Evolutionary conservation across 2,329 filamentous ascomycete species (phyloP), one percentile per base, ranked within the genome.

Genomic region (Penicillium griseofulvum): DNA sequence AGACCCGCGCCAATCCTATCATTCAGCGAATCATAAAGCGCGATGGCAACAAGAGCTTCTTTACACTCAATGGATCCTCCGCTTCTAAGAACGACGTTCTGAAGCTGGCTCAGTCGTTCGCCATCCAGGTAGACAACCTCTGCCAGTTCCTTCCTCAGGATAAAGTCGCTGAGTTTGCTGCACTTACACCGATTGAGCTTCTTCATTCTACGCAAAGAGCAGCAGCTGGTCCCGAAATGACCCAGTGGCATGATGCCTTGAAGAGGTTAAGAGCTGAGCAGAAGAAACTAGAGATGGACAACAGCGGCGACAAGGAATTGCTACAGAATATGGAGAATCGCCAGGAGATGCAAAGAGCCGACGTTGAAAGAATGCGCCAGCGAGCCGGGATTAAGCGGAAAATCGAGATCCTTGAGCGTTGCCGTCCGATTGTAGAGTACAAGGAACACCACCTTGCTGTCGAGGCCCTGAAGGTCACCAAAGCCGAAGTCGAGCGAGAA

Each of bases 81-180:
- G 80, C 80, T 10, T 72, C 72, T 1, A 83, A 86, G 59, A 88
- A 87, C 65, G 80, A 80, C 4, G 81, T 97, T 7, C 80, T 88
- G 64, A 75, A 80, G 10, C 76, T 96, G 46, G 88, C 87, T 57
- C 83, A 80, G 56, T 81, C 80, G 10, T 86, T 96, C 66, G 88
- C 88, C 46, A 97, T 99, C 49, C 94, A 99, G 73, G 90, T 97
- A 61, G 94, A 99, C 77, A 99, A 99, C 65, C 81, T 99, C 2
- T 99, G 94, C 71, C 94, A 99, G 71, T 99, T 99, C 66, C 78
- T 99, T 42, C 94, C 94, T 0, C 94, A 99, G 72, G 94, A 99
- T 70, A 89, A 92, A 63, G 94, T 99, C 1, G 90, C 91, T 24
- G 92, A 97, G 68, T 99, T 99, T 70, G 91, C 94, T 5, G 88